phyloP scores from a whole-genome alignment of 176 grass and related monocot genomes.

The Avena atlantica region DNA sequence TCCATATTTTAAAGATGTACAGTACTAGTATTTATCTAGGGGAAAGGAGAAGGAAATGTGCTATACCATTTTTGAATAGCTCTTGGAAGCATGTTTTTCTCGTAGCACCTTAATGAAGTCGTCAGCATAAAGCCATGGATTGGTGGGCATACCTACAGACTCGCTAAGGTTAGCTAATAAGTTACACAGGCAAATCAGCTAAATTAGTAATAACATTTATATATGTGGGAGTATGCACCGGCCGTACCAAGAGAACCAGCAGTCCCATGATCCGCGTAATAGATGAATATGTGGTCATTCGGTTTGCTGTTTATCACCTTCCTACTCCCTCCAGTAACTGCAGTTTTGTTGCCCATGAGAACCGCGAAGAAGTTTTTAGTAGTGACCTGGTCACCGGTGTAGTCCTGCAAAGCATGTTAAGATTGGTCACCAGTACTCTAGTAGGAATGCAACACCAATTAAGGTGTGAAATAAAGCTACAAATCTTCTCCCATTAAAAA shows the following conservation, averaged over 20 bases:
- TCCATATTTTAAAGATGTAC: not conserved
- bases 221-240: constrained; percentile 15
- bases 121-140: constrained; percentile 71
- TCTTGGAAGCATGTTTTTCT: constrained; percentile 76
- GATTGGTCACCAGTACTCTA: not conserved
- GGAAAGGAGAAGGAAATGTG: not conserved
- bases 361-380: constrained; percentile 75
- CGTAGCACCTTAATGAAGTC: constrained; percentile 82
- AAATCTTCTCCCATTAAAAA: not conserved
- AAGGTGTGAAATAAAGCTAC: no score
- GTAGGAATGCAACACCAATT: not conserved
- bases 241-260: constrained; percentile 77
- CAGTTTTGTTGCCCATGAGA: constrained; percentile 69
- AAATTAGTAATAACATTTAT: not conserved
- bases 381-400: constrained; percentile 69
- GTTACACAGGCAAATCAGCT: not conserved
- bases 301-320: constrained; percentile 91
- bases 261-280: constrained; percentile 89
- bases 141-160: constrained; percentile 77
- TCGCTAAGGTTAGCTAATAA: constrained; percentile 12
- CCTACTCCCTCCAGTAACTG: constrained; percentile 30
- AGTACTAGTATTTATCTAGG: not conserved
- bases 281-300: constrained; percentile 91
- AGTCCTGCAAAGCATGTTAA: constrained; percentile 61
- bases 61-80: constrained; percentile 86